A percentile compares a stretch with the other conserved stretches of the same genome.
phyloP scores from a whole-genome alignment of 768 basidiomycete genomes.

The Rhizopogon rudus region DNA sequence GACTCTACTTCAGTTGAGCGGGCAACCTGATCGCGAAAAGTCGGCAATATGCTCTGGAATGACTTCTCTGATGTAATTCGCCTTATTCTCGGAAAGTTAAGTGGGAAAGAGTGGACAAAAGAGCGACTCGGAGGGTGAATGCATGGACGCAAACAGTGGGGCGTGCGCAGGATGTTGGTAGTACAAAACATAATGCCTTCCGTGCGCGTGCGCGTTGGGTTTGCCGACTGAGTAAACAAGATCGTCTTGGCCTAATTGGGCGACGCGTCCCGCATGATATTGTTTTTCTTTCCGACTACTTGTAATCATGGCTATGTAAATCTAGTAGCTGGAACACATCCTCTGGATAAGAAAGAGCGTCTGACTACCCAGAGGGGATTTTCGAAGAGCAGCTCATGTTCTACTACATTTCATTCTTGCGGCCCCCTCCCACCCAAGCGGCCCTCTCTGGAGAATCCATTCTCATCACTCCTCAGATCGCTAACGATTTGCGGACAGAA shows the following conservation, averaged over 20 bases:
- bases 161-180: conserved; percentile 12
- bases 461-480: conserved; percentile 75
- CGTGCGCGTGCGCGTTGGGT: neutral
- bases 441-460: conserved; percentile 36
- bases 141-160: conserved; percentile 12
- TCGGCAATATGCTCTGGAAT: conserved; percentile 9
- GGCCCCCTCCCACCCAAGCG: conserved; percentile 67
- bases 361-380: neutral
- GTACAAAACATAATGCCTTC: conserved; percentile 16
- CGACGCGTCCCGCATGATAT: neutral
- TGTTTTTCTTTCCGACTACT: neutral
- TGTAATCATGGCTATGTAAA: no score
- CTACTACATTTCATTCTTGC: conserved; percentile 85
- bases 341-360: neutral
- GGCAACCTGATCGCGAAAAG: conserved; percentile 32
- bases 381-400: conserved; percentile 47
- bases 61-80: conserved; percentile 9
- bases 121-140: conserved; percentile 15
- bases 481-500: conserved; percentile 89
- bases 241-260: conserved; percentile 1
- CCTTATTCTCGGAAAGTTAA: conserved; percentile 18
- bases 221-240: neutral
- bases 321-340: neutral
- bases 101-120: conserved; percentile 15
- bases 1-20: conserved; percentile 28